Evolutionary conservation across 768 basidiomycete species (phyloP).

Genomic region (Pleurotus tuoliensis): DNA sequence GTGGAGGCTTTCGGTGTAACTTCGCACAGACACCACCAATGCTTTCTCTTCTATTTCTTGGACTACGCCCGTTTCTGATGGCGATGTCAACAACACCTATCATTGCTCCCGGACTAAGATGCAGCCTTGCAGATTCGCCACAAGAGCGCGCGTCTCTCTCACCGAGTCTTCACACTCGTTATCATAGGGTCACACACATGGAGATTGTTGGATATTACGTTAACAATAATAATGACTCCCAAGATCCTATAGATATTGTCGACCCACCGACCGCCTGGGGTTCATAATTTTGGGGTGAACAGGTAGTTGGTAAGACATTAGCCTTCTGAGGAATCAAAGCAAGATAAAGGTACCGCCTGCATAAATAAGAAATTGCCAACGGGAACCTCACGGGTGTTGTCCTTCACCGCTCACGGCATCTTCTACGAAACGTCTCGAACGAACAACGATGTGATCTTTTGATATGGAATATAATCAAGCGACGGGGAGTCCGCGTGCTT

Average conservation of each 20-base stretch:
- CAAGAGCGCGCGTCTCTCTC: background rate
- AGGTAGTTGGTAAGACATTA: background rate
- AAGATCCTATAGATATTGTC: background rate
- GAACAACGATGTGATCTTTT: no score
- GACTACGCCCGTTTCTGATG: background rate
- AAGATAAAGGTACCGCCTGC: no score
- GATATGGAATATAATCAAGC: background rate
- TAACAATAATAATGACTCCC: background rate
- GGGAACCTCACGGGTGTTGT: no score
- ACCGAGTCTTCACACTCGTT: background rate
- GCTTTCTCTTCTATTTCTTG: background rate
- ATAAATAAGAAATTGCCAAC: no score
- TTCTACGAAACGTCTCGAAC: no score
- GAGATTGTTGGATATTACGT: background rate
- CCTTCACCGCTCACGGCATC: no score
- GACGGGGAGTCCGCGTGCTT: no score
- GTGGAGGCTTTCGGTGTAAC: slow-evolving; percentile 4
- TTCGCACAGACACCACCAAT: background rate
- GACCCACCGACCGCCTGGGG: background rate
- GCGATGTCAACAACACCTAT: background rate
- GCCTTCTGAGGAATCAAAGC: background rate
- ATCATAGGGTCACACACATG: slow-evolving; percentile 3
- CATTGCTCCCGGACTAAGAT: background rate
- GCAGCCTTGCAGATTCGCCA: background rate
- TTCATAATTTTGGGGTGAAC: slow-evolving; percentile 3